These are phyloP conservation scores for Pezicula carpinea DNA, from an alignment of 2,329 filamentous ascomycete species.

Conservation along the genomic window DNA sequence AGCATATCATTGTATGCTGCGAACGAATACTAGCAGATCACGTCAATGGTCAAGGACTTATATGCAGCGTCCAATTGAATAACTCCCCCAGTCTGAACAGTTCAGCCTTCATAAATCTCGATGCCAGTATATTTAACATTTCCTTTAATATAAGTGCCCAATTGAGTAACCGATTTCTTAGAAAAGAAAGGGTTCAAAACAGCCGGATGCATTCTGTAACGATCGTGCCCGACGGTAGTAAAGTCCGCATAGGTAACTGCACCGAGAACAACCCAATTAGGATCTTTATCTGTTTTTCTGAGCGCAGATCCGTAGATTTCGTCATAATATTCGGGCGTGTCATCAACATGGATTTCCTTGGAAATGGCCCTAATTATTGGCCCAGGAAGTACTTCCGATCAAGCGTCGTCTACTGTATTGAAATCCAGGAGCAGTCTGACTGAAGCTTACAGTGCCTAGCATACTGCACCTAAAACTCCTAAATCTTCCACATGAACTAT, in stretches of 20 bases:
- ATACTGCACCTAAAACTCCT: conserved; percentile 37
- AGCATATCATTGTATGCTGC: conserved; percentile 3
- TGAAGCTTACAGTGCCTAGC: conserved; percentile 26
- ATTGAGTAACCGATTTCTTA: conserved; percentile 8
- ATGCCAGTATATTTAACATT: conserved; percentile 6
- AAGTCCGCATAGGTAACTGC: conserved; percentile 12
- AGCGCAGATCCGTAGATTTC: conserved; percentile 11
- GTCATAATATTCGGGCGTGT: conserved; percentile 19
- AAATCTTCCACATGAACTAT: conserved; percentile 38
- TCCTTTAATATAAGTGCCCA: conserved; percentile 12
- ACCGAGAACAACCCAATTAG: conserved; percentile 9
- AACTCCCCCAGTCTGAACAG: background rate
- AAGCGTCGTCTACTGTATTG: background rate
- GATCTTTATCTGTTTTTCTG: conserved; percentile 7
- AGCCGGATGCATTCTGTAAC: conserved; percentile 17
- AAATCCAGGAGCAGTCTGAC: background rate
- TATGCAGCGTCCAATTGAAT: conserved; percentile 1
- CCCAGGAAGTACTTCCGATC: background rate
- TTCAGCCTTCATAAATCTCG: background rate
- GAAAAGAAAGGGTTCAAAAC: conserved; percentile 22
- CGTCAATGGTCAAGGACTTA: conserved; percentile 8
- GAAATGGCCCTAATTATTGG: conserved; percentile 19
- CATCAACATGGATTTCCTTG: conserved; percentile 13
- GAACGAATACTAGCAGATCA: conserved; percentile 20
- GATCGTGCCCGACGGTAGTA: conserved; percentile 16